Conservation (phyloP, 805 yeast species). For the Hermanozyma aechmeae region DNA sequence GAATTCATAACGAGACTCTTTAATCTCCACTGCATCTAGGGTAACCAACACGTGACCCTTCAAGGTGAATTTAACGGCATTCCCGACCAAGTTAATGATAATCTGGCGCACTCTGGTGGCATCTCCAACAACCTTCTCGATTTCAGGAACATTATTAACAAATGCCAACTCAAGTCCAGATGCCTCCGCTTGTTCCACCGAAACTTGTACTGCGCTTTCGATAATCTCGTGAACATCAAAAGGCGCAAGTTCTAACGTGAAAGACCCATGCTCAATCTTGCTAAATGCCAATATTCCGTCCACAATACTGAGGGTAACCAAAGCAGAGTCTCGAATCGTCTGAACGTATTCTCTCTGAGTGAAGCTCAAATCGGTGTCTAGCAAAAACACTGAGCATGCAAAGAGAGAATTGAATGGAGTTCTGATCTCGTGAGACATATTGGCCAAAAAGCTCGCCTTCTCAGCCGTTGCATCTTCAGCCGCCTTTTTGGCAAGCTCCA, state of each 20-base stretch:
- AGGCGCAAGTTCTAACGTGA: conserved; percentile 33
- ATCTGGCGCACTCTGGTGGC: conserved; percentile 42
- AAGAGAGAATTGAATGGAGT: conserved; percentile 46
- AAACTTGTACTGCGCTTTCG: conserved; percentile 38
- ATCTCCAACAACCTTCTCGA: conserved; percentile 36
- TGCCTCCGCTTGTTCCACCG: conserved; percentile 38
- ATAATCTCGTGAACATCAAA: conserved; percentile 36
- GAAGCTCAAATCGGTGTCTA: conserved; percentile 36
- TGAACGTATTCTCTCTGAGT: conserved; percentile 43
- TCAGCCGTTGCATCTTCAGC: conserved; percentile 48
- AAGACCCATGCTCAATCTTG: conserved; percentile 47
- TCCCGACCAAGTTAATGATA: conserved; percentile 42
- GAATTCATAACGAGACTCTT: conserved; percentile 26
- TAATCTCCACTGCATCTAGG: conserved; percentile 19
- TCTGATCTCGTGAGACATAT: conserved; percentile 50
- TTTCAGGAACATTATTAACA: conserved; percentile 30
- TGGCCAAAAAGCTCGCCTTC: conserved; percentile 43
- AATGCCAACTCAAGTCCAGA: conserved; percentile 38
- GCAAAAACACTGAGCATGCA: conserved; percentile 38
- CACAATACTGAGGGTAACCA: conserved; percentile 42
- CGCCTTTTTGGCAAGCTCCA: conserved; percentile 32
- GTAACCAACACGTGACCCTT: conserved; percentile 33
- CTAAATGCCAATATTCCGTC: conserved; percentile 48
- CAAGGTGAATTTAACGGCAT: conserved; percentile 43
- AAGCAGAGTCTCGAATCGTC: conserved; percentile 41